Percentiles rank a stretch among this genome's conserved stretches.
Evolutionary conservation across 1,284 basidiomycete genomes (phyloP).

Genomic region (Moniliophthora roreri): DNA sequence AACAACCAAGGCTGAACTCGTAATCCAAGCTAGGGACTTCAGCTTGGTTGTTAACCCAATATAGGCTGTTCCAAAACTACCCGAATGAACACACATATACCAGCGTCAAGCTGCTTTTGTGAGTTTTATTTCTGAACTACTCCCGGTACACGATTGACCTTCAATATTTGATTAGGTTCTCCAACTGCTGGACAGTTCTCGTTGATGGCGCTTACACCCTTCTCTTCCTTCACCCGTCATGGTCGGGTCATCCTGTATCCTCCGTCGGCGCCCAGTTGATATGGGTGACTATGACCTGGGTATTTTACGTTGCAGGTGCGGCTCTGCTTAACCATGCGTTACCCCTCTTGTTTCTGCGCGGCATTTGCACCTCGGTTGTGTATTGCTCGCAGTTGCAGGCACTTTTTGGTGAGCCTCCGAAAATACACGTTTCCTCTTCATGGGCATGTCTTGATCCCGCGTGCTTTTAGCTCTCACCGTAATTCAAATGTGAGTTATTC

Average conservation of each 20-base stretch:
- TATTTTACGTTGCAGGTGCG: conserved; percentile 55
- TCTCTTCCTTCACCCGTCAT: conserved; percentile 55
- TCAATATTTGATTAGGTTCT: conserved; percentile 38
- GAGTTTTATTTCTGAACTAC: conserved; percentile 18
- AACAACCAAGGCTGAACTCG: not conserved
- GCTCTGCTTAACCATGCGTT: conserved; percentile 38
- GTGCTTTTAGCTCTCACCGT: conserved; percentile 38
- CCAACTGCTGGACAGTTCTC: conserved; percentile 54
- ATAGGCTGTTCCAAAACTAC: conserved; percentile 45
- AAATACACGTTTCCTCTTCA: too few species aligned
- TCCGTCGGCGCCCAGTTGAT: conserved; percentile 57
- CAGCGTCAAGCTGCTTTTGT: conserved; percentile 48
- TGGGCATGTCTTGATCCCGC: conserved; percentile 5
- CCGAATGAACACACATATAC: conserved; percentile 40
- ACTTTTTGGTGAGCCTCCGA: conserved; percentile 48
- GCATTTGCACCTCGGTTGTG: conserved; percentile 39
- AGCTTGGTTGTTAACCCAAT: conserved; percentile 57
- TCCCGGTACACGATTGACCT: not conserved
- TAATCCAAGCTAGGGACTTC: conserved; percentile 44
- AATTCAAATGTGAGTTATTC: conserved; percentile 41
- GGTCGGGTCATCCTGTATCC: conserved; percentile 46
- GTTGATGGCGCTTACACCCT: conserved; percentile 50
- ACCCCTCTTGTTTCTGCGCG: conserved; percentile 30
- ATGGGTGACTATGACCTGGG: conserved; percentile 55
- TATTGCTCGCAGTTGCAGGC: conserved; percentile 56